Percentiles rank a stretch among this genome's conserved stretches.
Conservation (phyloP, 139 green algal genomes). For the Coelastrella sp. region DNA sequence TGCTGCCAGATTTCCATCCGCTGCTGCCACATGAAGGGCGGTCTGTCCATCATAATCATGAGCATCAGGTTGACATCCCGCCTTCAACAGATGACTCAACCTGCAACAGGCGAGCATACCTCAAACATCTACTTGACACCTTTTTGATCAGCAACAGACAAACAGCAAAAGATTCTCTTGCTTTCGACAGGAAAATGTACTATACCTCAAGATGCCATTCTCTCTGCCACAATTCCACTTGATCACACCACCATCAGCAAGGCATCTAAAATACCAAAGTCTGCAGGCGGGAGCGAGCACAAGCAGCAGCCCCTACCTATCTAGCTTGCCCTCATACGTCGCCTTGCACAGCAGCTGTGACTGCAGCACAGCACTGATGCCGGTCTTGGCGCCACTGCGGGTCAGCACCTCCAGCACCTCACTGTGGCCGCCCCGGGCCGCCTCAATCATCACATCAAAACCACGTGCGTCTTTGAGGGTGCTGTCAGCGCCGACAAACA, state of each 20-base stretch:
- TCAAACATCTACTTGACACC: no score
- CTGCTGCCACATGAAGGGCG: constrained; percentile 64
- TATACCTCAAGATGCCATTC: no score
- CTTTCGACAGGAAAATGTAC: no score
- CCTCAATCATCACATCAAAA: constrained; percentile 33
- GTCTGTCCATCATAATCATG: constrained; percentile 74
- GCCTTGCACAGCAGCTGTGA: constrained; percentile 38
- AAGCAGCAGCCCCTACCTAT: not conserved
- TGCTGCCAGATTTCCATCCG: constrained; percentile 62
- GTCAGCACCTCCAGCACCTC: constrained; percentile 48
- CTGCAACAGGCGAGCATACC: not conserved
- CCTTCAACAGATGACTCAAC: constrained; percentile 51
- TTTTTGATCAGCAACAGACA: no score
- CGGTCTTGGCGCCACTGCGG: constrained; percentile 47
- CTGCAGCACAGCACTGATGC: constrained; percentile 37
- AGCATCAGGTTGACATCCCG: constrained; percentile 53
- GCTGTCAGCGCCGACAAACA: constrained; percentile 27
- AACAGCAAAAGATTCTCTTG: no score
- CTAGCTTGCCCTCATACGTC: constrained; percentile 24
- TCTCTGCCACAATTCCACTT: constrained; percentile 41
- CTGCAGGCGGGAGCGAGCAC: not conserved
- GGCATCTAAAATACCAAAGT: not conserved
- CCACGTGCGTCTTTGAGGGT: constrained; percentile 10
- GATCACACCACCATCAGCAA: constrained; percentile 21
- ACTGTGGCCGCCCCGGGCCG: constrained; percentile 3